Percentiles rank a stretch among this genome's conserved stretches.
Evolutionary conservation across 2,329 filamentous ascomycete genomes (phyloP).

Genomic region (Dactylonectria macrodidyma): DNA sequence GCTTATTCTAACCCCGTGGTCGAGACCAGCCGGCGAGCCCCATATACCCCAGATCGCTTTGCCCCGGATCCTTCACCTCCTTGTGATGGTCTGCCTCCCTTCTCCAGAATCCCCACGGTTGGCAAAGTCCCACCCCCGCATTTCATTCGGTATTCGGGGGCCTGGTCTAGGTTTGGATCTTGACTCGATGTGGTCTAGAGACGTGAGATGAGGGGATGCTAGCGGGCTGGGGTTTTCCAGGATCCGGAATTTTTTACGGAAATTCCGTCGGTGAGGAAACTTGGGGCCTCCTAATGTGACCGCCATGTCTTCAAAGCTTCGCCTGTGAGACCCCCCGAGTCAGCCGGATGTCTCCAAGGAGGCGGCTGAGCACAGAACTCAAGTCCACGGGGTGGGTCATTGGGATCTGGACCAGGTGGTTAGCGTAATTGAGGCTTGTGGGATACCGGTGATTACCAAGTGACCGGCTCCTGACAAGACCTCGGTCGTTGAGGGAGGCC

Average conservation of each 20-base stretch:
- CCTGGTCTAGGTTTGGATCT: neutral
- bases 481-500: conserved; percentile 10
- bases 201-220: neutral
- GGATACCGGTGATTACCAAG: neutral
- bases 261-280: neutral
- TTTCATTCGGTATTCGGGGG: neutral
- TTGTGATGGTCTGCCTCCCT: too few relatives aligned
- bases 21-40: neutral
- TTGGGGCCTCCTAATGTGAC: neutral
- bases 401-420: conserved; percentile 6
- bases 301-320: neutral
- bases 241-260: neutral
- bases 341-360: neutral
- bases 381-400: conserved; percentile 21
- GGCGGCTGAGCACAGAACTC: neutral
- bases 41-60: conserved; percentile 4
- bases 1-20: neutral
- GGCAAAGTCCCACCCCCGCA: neutral
- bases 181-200: neutral
- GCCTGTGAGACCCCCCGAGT: neutral
- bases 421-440: neutral
- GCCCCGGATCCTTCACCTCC: neutral
- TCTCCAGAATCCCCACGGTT: too few relatives aligned
- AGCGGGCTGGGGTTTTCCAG: neutral
- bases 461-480: conserved; percentile 22